phyloP scores from a whole-genome alignment of 495 filamentous ascomycete species.

The Hyphodiscus hymeniophilus region DNA sequence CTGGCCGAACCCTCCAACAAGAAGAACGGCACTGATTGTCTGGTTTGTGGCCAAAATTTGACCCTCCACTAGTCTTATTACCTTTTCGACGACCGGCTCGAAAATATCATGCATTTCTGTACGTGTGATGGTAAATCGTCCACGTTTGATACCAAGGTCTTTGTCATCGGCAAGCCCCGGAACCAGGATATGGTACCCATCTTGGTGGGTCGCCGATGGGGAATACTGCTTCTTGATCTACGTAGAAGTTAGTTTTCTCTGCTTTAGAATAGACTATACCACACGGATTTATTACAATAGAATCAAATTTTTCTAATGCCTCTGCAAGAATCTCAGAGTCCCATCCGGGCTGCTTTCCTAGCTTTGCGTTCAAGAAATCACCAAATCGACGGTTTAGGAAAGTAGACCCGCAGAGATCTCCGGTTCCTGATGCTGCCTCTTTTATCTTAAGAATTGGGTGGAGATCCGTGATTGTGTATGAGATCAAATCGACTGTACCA shows the following conservation, averaged over 20 bases:
- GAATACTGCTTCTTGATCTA: conserved; percentile 27
- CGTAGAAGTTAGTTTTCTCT: background rate
- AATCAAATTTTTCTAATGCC: conserved; percentile 30
- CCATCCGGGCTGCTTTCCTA: conserved; percentile 26
- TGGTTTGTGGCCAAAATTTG: conserved; percentile 42
- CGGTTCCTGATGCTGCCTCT: conserved; percentile 40
- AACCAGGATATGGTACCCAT: conserved; percentile 28
- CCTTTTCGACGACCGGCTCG: conserved; percentile 47
- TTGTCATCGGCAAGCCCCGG: conserved; percentile 23
- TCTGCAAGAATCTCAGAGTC: conserved; percentile 28
- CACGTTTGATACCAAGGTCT: conserved; percentile 23
- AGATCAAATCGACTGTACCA: conserved; percentile 48
- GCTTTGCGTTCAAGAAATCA: conserved; percentile 31
- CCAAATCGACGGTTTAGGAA: conserved; percentile 42
- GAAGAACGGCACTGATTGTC: conserved; percentile 47
- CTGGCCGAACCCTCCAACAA: conserved; percentile 66
- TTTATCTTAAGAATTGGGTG: conserved; percentile 38
- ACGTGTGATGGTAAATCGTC: conserved; percentile 24
- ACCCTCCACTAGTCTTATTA: conserved; percentile 49
- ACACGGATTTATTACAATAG: conserved; percentile 22
- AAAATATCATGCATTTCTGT: conserved; percentile 42
- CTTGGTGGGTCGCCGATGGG: conserved; percentile 21
- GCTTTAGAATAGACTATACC: background rate
- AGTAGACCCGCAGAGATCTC: conserved; percentile 48
- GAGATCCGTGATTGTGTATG: conserved; percentile 42